Conservation (phyloP, 441 rosid species). For the Raphanus hybrid region DNA sequence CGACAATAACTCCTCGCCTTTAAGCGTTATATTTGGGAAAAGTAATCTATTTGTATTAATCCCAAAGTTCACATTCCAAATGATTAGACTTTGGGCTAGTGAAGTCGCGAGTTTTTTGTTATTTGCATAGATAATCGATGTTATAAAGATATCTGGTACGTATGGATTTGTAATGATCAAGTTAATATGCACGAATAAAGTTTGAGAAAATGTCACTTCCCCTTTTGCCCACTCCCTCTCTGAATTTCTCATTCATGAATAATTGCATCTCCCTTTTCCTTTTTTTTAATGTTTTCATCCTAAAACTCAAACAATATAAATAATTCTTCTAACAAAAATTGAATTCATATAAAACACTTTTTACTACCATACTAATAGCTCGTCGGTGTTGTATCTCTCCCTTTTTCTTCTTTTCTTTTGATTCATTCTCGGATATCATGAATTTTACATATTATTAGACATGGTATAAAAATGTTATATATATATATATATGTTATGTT, state of each 20-base stretch:
- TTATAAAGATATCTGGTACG: neutral
- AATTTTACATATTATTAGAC: no score
- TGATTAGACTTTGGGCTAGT: neutral
- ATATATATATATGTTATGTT: no score
- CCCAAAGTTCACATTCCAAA: conserved; percentile 12
- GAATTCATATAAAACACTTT: no score
- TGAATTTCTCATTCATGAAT: conserved; percentile 22
- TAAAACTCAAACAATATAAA: no score
- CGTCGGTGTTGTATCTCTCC: neutral
- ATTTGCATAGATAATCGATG: conserved; percentile 15
- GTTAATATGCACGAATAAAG: conserved; percentile 9
- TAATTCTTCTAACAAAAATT: no score
- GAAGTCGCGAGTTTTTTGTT: conserved; percentile 18
- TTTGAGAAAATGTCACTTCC: conserved; percentile 22
- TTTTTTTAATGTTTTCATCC: no score
- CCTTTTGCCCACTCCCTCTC: conserved; percentile 31
- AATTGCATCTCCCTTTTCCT: conserved; percentile 12
- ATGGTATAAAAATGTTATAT: no score
- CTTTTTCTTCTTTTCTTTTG: no score
- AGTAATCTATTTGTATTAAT: neutral
- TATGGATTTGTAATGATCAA: conserved; percentile 12
- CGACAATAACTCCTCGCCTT: neutral
- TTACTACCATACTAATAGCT: no score
- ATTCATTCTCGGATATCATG: neutral
- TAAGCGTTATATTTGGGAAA: neutral